Evolutionary conservation across 1,284 basidiomycete species (phyloP), one percentile per base, ranked within the genome.

Genomic region (Microbotryum intermedium): DNA sequence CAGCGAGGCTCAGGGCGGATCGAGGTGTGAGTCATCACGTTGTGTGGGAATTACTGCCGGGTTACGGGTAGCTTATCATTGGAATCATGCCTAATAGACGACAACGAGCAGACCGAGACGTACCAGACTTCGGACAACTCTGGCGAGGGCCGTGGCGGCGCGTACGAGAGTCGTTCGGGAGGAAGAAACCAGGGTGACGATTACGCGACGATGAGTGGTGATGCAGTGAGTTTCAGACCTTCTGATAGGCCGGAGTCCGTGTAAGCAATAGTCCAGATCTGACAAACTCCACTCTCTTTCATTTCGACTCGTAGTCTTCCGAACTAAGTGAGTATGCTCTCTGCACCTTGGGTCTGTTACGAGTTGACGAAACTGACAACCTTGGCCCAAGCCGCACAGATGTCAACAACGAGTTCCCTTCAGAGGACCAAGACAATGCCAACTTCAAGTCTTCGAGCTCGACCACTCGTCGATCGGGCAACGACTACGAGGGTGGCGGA

Each of bases 321-420:
- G 28, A 62, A 52, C 64, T 60, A 11, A 65, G 64, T 65, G 39
- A 26, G 58, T 47, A 4, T 2, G 0, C 3, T 2, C 9, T 29
- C 7, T 42, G 8, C 4, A 9, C 11, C 6, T 30, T 8, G n/a
- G 25, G 26, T 5, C 6, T 3, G 8, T 10, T 21, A 10, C 34
- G 1, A 18, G 26, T n/a, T 4, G 6, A 7, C 8, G 16, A 6
- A 8, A 2, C 48, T 26, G 28, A 30, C 13, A 4, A 18, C 6
- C 25, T 30, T 11, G n/a, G 23, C 30, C 8, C 25, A 8, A 20
- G 10, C 23, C 4, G 7, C 26, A 1, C 57, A 66, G 64, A 63
- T 61, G 59, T 66, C 51, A 66, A 66, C 59, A 66, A 66, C 64
- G 64, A 66, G 47, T 53, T 48, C 29, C 61, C 61, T 11, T 56